phyloP scores from a whole-genome alignment of 352 stramenopile species.

The Phytophthora aleatoria region DNA sequence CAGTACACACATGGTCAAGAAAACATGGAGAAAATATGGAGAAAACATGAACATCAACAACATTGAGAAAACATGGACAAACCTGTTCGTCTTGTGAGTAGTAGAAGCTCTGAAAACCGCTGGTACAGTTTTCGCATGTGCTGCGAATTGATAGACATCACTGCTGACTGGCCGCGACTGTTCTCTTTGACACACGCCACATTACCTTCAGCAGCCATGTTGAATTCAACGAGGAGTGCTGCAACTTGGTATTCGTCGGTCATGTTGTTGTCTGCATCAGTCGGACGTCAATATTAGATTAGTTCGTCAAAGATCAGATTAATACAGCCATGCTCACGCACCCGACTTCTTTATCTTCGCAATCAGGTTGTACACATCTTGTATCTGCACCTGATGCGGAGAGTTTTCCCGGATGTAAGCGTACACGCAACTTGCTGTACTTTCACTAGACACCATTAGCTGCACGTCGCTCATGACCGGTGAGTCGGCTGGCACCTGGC shows the following conservation, averaged over 20 bases:
- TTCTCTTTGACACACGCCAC: conserved; percentile 2
- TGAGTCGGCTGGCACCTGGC: not conserved
- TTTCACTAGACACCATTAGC: conserved; percentile 9
- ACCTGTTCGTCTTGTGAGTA: conserved; percentile 26
- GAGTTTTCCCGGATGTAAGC: conserved; percentile 6
- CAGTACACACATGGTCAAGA: not conserved
- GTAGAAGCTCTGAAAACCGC: conserved; percentile 2
- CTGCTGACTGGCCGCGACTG: not conserved
- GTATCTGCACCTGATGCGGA: not conserved
- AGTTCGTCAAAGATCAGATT: not conserved
- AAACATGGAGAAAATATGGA: conserved; percentile 5
- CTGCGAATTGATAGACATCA: not conserved
- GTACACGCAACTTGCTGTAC: conserved; percentile 29
- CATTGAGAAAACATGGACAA: too few species aligned
- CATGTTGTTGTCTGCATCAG: not conserved
- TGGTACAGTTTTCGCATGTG: not conserved
- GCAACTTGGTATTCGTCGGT: conserved; percentile 15
- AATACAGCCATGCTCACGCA: not conserved
- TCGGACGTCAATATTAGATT: not conserved
- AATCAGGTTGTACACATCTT: conserved; percentile 14
- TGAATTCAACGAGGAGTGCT: conserved; percentile 6
- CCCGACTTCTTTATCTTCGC: conserved; percentile 4
- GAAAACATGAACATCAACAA: too few species aligned
- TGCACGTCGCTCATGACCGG: conserved; percentile 6
- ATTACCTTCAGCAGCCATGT: not conserved